Evolutionary conservation across 2,329 filamentous ascomycete genomes (phyloP), one percentile per base, ranked within the genome.

Genomic region (Phialocephala subalpina): DNA sequence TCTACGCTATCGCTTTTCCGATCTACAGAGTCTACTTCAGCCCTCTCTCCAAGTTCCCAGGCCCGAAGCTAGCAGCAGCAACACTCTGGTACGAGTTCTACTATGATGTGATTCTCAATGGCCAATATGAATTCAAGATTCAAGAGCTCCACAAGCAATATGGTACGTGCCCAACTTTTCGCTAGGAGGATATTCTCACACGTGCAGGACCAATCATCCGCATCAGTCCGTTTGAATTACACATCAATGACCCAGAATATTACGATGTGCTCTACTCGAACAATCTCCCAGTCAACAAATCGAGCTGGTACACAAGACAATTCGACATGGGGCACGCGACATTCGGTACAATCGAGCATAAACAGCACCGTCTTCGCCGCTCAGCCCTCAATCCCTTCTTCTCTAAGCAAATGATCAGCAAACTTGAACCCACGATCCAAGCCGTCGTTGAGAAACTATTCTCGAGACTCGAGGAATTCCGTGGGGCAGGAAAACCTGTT

Each of bases 1-100:
- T 47, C 5, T 64, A 60, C 40, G 56, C 8, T 4, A 22, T 52
- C 22, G 52, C 40, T 29, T 16, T 68, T 18, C 49, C 58, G 20
- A 52, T 70, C 49, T 66, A 66, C 33, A 73, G 77, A 45, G 69
- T 79, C 29, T 77, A 71, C 61, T 72, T 78, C 12, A 73, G 76
- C 60, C 76, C 75, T 11, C 64, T 78, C 9, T 69, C 72, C 5
- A 63, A 68, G 12, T 77, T 77, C 59, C 75, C 73, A 6, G 77
- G 74, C 33, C 73, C 74, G 27, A 73, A 66, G 57, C 62, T 76
- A 22, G 73, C 74, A 9, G 69, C 59, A 3, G 56, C 66, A 4
- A 69, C 67, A 8, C 58, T 72, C 62, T 69, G 64, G 68, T 64
- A 74, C 67, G 64, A 75, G 63, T 70, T 75, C 56, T 75, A 73